These are phyloP conservation scores for Ceratopteris richardii DNA, from an alignment of 75 land plant species.

Conservation along the genomic window DNA sequence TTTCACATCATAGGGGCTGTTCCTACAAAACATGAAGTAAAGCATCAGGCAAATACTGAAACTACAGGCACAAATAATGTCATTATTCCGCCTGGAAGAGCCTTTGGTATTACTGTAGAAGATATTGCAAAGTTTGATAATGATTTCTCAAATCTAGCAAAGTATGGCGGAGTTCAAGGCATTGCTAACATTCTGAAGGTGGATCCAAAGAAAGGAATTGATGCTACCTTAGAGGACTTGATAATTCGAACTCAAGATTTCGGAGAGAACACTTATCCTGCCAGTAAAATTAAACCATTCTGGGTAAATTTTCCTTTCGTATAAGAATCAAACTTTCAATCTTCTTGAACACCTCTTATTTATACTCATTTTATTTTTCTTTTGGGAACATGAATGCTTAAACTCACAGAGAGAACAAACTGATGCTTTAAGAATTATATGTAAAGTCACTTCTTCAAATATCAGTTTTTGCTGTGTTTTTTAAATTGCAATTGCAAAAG, in stretches of 20 bases:
- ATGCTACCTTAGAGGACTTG: slow-evolving; percentile 20
- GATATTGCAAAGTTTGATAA: slow-evolving; percentile 26
- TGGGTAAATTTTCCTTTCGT: slow-evolving; percentile 12
- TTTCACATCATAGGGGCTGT: too few species aligned
- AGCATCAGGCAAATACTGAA: too few species aligned
- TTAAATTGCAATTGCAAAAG: too few species aligned
- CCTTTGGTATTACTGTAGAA: slow-evolving; percentile 20
- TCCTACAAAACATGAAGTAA: too few species aligned
- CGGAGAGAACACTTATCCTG: slow-evolving; percentile 32
- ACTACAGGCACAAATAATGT: background rate
- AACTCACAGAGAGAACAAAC: too few species aligned
- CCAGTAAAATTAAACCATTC: slow-evolving; percentile 18
- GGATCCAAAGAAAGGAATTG: slow-evolving; percentile 31
- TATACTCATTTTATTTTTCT: too few species aligned
- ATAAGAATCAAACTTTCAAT: background rate
- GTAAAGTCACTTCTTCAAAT: too few species aligned
- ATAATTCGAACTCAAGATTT: slow-evolving; percentile 14
- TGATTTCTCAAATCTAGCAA: slow-evolving; percentile 10
- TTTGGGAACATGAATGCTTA: too few species aligned
- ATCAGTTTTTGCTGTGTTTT: too few species aligned
- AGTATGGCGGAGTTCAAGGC: slow-evolving; percentile 16
- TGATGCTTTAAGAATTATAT: too few species aligned
- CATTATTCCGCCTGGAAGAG: background rate
- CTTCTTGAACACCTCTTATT: too few species aligned
- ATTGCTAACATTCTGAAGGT: slow-evolving; percentile 18